Base-by-base conservation (phyloP, 2,329 filamentous ascomycete genomes). In the Chaetomiaceae sp. region DNA sequence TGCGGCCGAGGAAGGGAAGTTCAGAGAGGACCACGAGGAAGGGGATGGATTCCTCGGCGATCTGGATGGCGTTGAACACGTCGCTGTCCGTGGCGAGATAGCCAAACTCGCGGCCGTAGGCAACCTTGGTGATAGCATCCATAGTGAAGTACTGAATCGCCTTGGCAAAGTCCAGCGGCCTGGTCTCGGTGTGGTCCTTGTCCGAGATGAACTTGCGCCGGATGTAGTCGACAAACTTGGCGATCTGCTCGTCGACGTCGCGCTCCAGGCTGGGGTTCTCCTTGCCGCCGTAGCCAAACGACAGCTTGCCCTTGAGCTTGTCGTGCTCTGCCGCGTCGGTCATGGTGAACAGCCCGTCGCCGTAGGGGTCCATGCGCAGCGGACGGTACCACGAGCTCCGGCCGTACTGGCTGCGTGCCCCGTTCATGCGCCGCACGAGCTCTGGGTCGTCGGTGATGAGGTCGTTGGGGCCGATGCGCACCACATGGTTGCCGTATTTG, bases 61-160 rank as follows among this genome's bases (percentile, higher is more conserved):
- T 63, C 20, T 58, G 54, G 34, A 73, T 64, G 53, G 71, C 75
- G 15, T 60, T 63, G 47, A 68, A 68, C 0, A 69, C 59, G 49
- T 76, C 73, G 6, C 62, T 55, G 50, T 75, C 67, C 2, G 58
- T 53, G 7, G 61, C 58, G 2, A 75, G 54, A 52, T 66, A 73
- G 8, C 72, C 72, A 53, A 74, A 74, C 18, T 65, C 61, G 35
- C 67, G 52, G 15, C 73, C 74, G 26, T 75, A 69, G 1, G 68
- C 71, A 8, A 77, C 53, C 38, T 66, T 66, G 17, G 68, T 72
- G 48, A 79, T 73, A 18, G 74, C 68, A 47, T 79, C 75, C 3
- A 78, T 57, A 1, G 73, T 73, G 47, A 76, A 70, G 60, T 67
- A 74, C 27, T 70, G 66, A 6, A 68, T 62, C 19, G 69, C 65